A percentile compares a stretch with the other conserved stretches of the same genome.
Evolutionary conservation across 352 stramenopile species (phyloP).

Genomic region (Saprolegnia parasitica): DNA sequence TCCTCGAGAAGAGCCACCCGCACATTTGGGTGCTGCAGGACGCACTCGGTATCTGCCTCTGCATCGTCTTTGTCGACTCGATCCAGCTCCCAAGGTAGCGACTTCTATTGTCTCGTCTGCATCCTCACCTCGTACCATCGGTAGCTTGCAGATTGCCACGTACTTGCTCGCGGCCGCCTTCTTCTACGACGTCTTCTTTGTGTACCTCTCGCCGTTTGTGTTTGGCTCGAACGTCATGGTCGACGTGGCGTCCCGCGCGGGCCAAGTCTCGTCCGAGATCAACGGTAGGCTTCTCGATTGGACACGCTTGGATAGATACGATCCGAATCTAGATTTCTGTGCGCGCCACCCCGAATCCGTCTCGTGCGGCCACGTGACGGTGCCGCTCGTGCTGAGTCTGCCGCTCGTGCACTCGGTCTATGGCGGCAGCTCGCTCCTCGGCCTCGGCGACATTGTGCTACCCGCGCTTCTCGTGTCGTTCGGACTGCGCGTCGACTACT

Average conservation of each 20-base stretch:
- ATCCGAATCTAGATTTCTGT: conserved; percentile 17
- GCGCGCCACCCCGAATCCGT: conserved; percentile 3
- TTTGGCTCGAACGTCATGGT: conserved; percentile 89
- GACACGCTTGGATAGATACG: neutral
- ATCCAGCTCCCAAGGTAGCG: conserved; percentile 54
- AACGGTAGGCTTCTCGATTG: neutral
- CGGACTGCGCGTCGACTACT: conserved; percentile 87
- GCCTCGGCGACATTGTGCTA: conserved; percentile 92
- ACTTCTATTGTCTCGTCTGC: neutral
- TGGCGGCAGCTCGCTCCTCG: conserved; percentile 86
- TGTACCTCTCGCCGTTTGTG: conserved; percentile 86
- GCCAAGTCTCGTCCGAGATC: conserved; percentile 28
- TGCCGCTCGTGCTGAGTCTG: conserved; percentile 77
- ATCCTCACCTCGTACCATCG: conserved; percentile 30
- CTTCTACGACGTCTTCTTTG: conserved; percentile 93
- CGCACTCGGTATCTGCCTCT: conserved; percentile 83
- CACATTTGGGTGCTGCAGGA: conserved; percentile 86
- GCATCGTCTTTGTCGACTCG: conserved; percentile 82
- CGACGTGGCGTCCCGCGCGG: conserved; percentile 78
- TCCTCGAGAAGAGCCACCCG: conserved; percentile 51
- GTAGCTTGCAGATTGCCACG: conserved; percentile 70
- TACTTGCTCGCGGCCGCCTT: conserved; percentile 84
- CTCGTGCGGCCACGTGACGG: conserved; percentile 32
- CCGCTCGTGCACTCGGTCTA: conserved; percentile 85
- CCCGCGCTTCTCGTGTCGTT: conserved; percentile 90